Percentiles rank a stretch among this genome's conserved stretches.
Conservation (phyloP, 768 basidiomycete genomes). For the Amanita molliuscula region DNA sequence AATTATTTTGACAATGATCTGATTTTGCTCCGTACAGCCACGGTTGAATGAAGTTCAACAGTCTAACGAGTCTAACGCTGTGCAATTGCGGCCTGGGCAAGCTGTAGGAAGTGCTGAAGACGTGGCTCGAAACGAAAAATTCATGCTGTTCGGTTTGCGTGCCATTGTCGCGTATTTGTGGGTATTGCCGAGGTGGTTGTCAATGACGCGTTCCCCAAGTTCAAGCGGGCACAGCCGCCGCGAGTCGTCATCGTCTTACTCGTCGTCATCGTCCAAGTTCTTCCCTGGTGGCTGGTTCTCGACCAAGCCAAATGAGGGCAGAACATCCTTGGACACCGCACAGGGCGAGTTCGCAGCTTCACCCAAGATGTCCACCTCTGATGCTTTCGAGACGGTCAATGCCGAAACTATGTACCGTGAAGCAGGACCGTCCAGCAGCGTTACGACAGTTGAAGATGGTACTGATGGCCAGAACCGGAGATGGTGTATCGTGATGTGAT, state of each 20-base stretch:
- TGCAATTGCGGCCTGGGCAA: not conserved
- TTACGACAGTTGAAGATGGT: constrained; percentile 10
- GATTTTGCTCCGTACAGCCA: not conserved
- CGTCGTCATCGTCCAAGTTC: constrained; percentile 36
- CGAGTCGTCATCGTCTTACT: not conserved
- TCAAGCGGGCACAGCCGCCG: constrained; percentile 39
- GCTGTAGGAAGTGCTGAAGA: not conserved
- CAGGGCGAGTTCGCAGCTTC: constrained; percentile 32
- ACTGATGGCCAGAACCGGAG: constrained; percentile 21
- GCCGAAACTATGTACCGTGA: constrained; percentile 8
- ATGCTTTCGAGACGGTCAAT: constrained; percentile 11
- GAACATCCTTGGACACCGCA: constrained; percentile 40
- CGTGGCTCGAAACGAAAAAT: not conserved
- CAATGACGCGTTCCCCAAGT: constrained; percentile 14
- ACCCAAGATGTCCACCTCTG: constrained; percentile 18
- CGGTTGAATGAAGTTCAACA: constrained; percentile 7
- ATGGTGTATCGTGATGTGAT: constrained; percentile 31
- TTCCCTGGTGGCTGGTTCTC: constrained; percentile 48
- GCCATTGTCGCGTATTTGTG: constrained; percentile 5
- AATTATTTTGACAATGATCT: not conserved
- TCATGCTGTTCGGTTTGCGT: constrained; percentile 3
- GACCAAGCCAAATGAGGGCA: constrained; percentile 26
- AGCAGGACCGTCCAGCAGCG: constrained; percentile 6
- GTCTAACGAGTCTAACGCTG: constrained; percentile 1
- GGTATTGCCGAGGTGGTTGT: not conserved